These are phyloP conservation scores for Xanthoparmelia taractica DNA, from an alignment of 495 filamentous ascomycete species.

Conservation along the genomic window DNA sequence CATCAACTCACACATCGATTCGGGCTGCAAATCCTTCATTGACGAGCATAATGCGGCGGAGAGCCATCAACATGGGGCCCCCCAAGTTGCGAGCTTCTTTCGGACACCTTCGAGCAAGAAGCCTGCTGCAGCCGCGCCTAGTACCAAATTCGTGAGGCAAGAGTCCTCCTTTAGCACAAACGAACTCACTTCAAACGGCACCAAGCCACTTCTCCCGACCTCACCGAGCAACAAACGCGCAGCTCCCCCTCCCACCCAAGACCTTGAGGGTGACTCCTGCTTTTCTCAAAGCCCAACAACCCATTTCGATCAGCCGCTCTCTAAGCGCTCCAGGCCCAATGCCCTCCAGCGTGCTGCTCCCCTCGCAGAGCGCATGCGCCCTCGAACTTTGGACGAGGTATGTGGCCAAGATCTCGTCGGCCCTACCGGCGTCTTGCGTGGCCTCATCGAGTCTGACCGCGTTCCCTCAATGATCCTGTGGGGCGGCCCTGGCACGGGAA, in stretches of 20 bases:
- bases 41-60: slow-evolving; percentile 25
- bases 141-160: not conserved
- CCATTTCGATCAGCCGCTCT: slow-evolving; percentile 28
- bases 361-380: slow-evolving; percentile 90
- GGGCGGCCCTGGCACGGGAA: slow-evolving; percentile 87
- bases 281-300: not conserved
- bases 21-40: slow-evolving; percentile 60
- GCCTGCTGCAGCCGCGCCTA: not conserved
- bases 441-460: slow-evolving; percentile 79
- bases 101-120: slow-evolving; percentile 50
- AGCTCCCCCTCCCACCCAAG: slow-evolving; percentile 5
- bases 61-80: slow-evolving; percentile 38
- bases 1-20: slow-evolving; percentile 92
- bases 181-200: not conserved
- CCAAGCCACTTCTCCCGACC: not conserved
- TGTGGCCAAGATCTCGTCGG: slow-evolving; percentile 90
- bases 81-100: slow-evolving; percentile 64
- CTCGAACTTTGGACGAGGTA: slow-evolving; percentile 73
- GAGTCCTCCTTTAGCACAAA: not conserved
- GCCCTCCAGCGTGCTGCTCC: slow-evolving; percentile 65
- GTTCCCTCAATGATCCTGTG: slow-evolving; percentile 95
- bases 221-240: slow-evolving; percentile 15
- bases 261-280: not conserved
- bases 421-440: slow-evolving; percentile 69
- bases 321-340: slow-evolving; percentile 55